Base-by-base conservation (phyloP, 176 grass and related monocot species). In the Typha latifolia region DNA sequence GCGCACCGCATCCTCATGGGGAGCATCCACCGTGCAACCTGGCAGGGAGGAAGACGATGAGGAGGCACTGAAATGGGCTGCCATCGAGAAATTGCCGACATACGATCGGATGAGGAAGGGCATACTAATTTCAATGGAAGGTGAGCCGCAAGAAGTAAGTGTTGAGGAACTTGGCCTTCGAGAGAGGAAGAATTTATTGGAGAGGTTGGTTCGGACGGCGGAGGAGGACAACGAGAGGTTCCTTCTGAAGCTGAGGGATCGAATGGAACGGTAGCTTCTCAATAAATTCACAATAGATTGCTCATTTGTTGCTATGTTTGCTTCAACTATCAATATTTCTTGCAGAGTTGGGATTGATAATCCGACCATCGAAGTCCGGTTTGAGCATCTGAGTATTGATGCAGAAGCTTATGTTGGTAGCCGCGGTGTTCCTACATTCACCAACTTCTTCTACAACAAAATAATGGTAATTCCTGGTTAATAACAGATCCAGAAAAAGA, bases 211-310 rank as follows among this genome's bases (percentile, higher is more conserved):
- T 4, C 79, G 80, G 62, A 91, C 92, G 12, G 92, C 88, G 16
- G 93, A 96, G 85, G 93, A 96, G 66, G 93, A 96, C 79, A 96
- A 91, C 49, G 88, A 91, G 88, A 69, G 72, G 8, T 91, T 96
- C 78, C 93, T 96, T 11, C 80, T 91, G 21, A 96, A 96, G 88
- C 77, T 96, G 15, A 76, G 85, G 20, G 76, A 91, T 32, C 78
- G 93, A 32, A 96, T 96, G 93, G 85, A 96, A 68, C 64, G 80
- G 93, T 96, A 61, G 74, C 37, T 9, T 9, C 5, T 43, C 8
- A 43, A 43, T 43, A 9, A 11, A 9, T 43, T 43, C 37, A 9
- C 9, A 1, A 43, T 43, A 43, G 37, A 43, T 43, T 43, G 37
- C 5, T 10, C 37, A 43, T 43, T 10, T 9, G 6, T 43, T 43